Evolutionary conservation across 805 yeast genomes (phyloP), one percentile per base, ranked within the genome.

Genomic region (Ogataea pilisensis): DNA sequence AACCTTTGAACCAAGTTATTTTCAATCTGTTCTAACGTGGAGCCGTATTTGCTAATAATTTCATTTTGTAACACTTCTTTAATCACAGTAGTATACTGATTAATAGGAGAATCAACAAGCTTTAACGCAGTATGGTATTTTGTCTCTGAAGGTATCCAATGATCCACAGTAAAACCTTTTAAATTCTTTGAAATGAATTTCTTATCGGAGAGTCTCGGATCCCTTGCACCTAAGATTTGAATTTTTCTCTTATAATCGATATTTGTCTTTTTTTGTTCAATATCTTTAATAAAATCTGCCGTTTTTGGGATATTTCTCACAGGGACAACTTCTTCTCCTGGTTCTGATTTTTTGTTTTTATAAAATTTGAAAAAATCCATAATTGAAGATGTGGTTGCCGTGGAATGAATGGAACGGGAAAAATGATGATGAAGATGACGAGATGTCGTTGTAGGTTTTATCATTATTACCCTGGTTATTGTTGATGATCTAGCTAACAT

Each of bases 1-100:
- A 82, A 80, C 53, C 86, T 65, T 42, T 61, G 55, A n/a, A 54
- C 44, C 31, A 82, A 63, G 46, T 80, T 76, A 34, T 55, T 53
- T 37, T 6, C 14, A 8, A 11, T 22, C n/a, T n/a, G n/a, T n/a
- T n/a, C n/a, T 24, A 24, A 26, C 20, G 31, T 33, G 35, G 54
- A 20, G 19, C 39, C 42, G 11, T 27, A 46, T 5, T 38, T 29
- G 41, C 5, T 25, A 16, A 26, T 17, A 17, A 25, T 35, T 12
- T 11, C n/a, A 20, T 12, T 48, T 48, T 9, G 52, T 33, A 61
- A 42, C 16, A 52, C 19, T 21, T 47, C 33, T 9, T 37, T 39
- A 20, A 61, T 40, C 8, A 44, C 36, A 14, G 29, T 46, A 11
- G 22, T 32, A 42, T 47, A 42, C 36, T 48, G 19, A 35, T 42